phyloP scores from a whole-genome alignment of 768 basidiomycete species.

The Tylopilus balloui region DNA sequence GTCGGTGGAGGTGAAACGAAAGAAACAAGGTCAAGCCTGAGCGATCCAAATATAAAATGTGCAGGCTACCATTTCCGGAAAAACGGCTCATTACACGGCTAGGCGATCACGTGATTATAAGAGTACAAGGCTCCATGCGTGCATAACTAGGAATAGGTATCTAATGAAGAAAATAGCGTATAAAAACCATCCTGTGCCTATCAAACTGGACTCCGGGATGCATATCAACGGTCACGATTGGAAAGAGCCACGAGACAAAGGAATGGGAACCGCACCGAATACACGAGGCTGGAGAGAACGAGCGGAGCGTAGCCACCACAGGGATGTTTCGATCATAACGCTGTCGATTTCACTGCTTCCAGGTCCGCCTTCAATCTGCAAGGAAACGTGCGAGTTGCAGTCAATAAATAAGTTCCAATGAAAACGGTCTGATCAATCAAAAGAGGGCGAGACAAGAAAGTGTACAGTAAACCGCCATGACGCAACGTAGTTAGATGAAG shows the following conservation, averaged over 20 bases:
- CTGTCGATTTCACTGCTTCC: conserved; percentile 40
- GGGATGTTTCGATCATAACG: conserved; percentile 21
- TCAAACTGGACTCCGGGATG: conserved; percentile 7
- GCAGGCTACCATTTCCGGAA: background rate
- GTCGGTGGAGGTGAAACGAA: conserved; percentile 8
- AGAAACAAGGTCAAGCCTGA: conserved; percentile 6
- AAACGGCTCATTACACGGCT: background rate
- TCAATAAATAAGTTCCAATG: conserved; percentile 37
- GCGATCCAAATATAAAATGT: conserved; percentile 13
- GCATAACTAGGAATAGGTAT: conserved; percentile 28
- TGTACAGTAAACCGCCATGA: conserved; percentile 14
- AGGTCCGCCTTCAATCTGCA: conserved; percentile 68
- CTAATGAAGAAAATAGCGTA: conserved; percentile 23
- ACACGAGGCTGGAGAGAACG: conserved; percentile 32
- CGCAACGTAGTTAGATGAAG: conserved; percentile 38
- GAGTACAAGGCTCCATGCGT: conserved; percentile 22
- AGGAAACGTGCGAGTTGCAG: conserved; percentile 24
- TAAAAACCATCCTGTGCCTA: conserved; percentile 17
- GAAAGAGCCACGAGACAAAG: conserved; percentile 20
- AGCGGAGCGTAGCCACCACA: conserved; percentile 5
- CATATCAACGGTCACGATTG: conserved; percentile 12
- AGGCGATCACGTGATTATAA: conserved; percentile 11
- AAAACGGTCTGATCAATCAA: conserved; percentile 12
- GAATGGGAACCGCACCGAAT: conserved; percentile 28
- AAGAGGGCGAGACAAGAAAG: conserved; percentile 13